Conservation (phyloP, 352 stramenopile species). For the Globisporangium alternatum region DNA sequence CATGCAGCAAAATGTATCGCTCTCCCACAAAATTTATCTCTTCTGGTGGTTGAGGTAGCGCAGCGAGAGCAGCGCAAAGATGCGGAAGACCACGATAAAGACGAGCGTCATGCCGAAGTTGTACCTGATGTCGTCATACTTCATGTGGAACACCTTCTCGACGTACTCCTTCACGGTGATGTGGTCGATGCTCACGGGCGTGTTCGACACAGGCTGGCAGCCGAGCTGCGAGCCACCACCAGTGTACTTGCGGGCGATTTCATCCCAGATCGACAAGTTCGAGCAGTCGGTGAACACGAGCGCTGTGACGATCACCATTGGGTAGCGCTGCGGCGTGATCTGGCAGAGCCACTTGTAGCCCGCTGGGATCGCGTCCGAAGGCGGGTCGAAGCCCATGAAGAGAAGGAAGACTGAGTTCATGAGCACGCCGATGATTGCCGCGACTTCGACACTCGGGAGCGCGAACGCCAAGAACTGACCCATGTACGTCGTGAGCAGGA, state of each 20-base stretch:
- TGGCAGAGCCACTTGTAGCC: constrained; percentile 14
- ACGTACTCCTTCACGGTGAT: constrained; percentile 1
- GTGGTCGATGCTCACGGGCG: neutral
- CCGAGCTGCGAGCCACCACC: constrained; percentile 3
- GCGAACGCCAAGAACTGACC: constrained; percentile 62
- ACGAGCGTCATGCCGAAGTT: neutral
- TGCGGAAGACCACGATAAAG: constrained; percentile 5
- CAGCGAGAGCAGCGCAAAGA: neutral
- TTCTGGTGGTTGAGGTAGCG: no score
- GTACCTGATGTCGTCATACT: no score
- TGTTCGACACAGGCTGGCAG: constrained; percentile 1
- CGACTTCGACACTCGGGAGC: constrained; percentile 31
- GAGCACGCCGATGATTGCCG: constrained; percentile 16
- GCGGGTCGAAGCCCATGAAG: constrained; percentile 15
- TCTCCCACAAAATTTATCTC: no score
- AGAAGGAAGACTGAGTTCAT: neutral
- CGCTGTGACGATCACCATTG: neutral
- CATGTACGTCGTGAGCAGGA: constrained; percentile 55
- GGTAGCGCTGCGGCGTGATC: constrained; percentile 3
- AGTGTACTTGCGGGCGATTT: neutral
- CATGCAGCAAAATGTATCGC: no score
- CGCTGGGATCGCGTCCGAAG: constrained; percentile 20
- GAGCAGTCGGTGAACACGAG: constrained; percentile 6
- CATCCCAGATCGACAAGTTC: neutral
- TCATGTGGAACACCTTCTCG: constrained; percentile 3